Evolutionary conservation across 805 yeast genomes (phyloP), one percentile per base, ranked within the genome.

Genomic region (Candida easanensis): DNA sequence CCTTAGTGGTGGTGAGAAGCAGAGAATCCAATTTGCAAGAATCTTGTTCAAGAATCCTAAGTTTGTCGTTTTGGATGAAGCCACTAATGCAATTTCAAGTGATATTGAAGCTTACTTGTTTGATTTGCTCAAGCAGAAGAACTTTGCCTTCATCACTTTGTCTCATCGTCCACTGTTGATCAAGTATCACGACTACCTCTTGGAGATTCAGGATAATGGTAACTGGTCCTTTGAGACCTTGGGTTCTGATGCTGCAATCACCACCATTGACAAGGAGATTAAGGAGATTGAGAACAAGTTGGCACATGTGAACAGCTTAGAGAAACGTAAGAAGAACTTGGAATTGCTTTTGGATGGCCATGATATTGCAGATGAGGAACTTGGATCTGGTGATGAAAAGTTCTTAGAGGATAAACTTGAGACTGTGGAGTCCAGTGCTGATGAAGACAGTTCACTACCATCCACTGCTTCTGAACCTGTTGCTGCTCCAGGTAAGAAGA

Each of bases 1-100:
- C n/a, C 74, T 89, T 51, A 84, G 93, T 64, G 97, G 97, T n/a
- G 97, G 97, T 44, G 97, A 89, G 62, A 83, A 88, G 65, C 97
- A 89, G 69, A 79, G 96, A 59, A 76, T 89, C 62, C 80, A 88
- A 62, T 85, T 89, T 68, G 96, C 97, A 0, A 74, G 97, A 54
- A 77, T 89, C 3, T 66, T 89, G 52, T 88, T 83, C 67, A 87
- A 84, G 60, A 76, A 77, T 41, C 96, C 96, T 37, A 75, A 77
- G 60, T 87, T 87, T 62, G 88, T 89, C 4, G 79, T 89, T 3
- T 73, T 89, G 48, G 97, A 89, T 64, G 97, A 89, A 65, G 86
- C 95, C n/a, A 89, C 97, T 4, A 87, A 88, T 60, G 97, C 97
- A 1, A 89, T 89, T 11, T 79, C 88, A 40, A 83, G 83, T 36